Evolutionary conservation across 2,329 filamentous ascomycete species (phyloP).

Genomic region (Botrytis deweyae): DNA sequence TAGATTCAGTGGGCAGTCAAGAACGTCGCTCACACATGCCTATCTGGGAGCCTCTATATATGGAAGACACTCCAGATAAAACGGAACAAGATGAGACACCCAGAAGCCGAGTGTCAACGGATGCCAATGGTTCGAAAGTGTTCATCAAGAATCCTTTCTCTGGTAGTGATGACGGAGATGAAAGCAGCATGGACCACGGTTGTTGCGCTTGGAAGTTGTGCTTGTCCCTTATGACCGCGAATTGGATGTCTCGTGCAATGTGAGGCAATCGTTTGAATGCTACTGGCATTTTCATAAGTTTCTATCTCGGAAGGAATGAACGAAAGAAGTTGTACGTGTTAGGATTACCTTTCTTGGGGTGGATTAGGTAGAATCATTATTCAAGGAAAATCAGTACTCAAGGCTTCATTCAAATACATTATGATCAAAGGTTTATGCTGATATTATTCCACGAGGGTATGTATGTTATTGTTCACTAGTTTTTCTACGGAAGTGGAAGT

Average conservation of each 20-base stretch:
- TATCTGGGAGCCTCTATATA: conserved; percentile 15
- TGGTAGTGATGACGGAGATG: background rate
- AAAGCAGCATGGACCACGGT: background rate
- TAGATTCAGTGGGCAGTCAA: conserved; percentile 1
- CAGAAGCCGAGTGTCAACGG: background rate
- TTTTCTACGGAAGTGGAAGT: background rate
- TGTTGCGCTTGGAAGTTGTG: conserved; percentile 16
- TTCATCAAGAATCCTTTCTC: background rate
- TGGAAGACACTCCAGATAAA: background rate
- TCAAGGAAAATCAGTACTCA: background rate
- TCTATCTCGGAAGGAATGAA: background rate
- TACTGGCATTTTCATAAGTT: background rate
- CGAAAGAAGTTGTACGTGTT: background rate
- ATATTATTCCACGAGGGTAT: background rate
- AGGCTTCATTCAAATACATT: background rate
- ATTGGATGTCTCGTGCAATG: conserved; percentile 14
- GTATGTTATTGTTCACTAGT: background rate
- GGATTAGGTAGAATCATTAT: background rate
- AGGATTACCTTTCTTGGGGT: background rate
- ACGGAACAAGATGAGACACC: background rate
- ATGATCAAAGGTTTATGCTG: too few species aligned
- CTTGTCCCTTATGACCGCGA: background rate
- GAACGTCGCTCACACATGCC: conserved; percentile 6
- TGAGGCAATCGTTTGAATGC: background rate
- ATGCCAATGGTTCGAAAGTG: background rate